Base-by-base conservation (phyloP, 176 grass and related monocot genomes). In the Eremochloa ophiuroides region DNA sequence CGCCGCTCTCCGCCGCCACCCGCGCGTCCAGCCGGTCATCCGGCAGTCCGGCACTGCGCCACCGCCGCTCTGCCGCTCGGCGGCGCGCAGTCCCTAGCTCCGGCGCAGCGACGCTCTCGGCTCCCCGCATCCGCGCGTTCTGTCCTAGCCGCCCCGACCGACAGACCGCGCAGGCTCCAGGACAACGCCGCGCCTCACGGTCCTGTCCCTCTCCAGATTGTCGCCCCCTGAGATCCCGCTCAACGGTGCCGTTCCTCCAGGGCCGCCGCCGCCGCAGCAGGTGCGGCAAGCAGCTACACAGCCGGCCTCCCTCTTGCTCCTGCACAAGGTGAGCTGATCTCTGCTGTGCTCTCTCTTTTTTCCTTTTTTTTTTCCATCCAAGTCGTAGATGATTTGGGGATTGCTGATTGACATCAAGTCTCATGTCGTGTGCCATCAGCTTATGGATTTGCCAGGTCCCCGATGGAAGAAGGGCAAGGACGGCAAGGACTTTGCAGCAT, bases 391-490 rank as follows among this genome's bases (percentile, higher is more conserved):
- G 50, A 55, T n/a, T 55, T n/a, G 20, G 9, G 50, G 16, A 55
- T 55, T 55, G 7, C 50, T 0, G 50, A n/a, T 55, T 55, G 8
- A 18, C 20, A 55, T 55, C 50, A 10, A 65, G 2, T 20, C 31
- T 66, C 30, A 50, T 44, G 46, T 33, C 9, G 31, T 43, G 25
- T 41, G 26, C 40, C 71, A 28, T 15, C 63, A 74, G 75, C 31
- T 27, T n/a, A 84, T 81, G 87, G 80, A 77, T 50, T 44, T 77
- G 62, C 13, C 42, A 4, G 53, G 83, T 61, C 90, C 87, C 0
- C 66, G 90, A 68, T 92, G 90, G 90, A 92, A 92, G 83, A 88
- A 84, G 25, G 87, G 69, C 59, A 88, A 84, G 33, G 77, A 89
- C 0, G 85, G 86, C 79, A 93, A 91, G 68, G 68, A 66, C 41